A percentile compares a stretch with the other conserved stretches of the same genome.
Conservation (phyloP, 345 rosid species). For the Camelina neglecta region DNA sequence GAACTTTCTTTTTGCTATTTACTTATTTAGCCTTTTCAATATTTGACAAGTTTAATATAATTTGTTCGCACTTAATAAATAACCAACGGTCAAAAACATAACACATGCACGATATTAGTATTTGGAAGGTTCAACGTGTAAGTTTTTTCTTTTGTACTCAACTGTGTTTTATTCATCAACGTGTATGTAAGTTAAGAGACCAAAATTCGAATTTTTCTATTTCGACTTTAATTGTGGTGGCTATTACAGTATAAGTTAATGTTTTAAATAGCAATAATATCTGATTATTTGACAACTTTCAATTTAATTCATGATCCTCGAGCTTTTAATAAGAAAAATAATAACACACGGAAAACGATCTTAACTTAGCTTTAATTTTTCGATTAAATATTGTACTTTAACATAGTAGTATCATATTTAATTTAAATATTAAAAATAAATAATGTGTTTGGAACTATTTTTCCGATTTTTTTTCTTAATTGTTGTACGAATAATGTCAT, state of each 20-base stretch:
- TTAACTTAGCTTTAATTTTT: background rate
- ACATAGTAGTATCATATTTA: background rate
- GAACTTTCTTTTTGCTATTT: slow-evolving; percentile 20
- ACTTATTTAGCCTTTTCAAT: slow-evolving; percentile 29
- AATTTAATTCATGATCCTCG: background rate
- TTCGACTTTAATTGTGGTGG: background rate
- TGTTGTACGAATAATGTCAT: background rate
- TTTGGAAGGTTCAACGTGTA: background rate
- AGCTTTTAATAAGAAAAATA: background rate
- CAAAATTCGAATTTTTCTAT: background rate
- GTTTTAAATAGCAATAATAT: background rate
- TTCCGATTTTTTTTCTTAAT: background rate
- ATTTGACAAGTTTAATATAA: background rate
- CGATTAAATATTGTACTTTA: no score
- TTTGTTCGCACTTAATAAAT: background rate
- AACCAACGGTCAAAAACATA: slow-evolving; percentile 23
- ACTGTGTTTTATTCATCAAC: no score
- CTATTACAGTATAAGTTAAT: no score
- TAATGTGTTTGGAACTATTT: background rate
- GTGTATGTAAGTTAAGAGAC: background rate
- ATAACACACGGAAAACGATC: background rate
- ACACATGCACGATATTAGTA: slow-evolving; percentile 7
- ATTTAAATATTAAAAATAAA: no score
- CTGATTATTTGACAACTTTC: background rate
- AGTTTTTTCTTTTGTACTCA: no score